Percentiles rank a stretch among this genome's conserved stretches.
Evolutionary conservation across 73 alveolate genomes (phyloP).

Genomic region (Stentor roeselii): DNA sequence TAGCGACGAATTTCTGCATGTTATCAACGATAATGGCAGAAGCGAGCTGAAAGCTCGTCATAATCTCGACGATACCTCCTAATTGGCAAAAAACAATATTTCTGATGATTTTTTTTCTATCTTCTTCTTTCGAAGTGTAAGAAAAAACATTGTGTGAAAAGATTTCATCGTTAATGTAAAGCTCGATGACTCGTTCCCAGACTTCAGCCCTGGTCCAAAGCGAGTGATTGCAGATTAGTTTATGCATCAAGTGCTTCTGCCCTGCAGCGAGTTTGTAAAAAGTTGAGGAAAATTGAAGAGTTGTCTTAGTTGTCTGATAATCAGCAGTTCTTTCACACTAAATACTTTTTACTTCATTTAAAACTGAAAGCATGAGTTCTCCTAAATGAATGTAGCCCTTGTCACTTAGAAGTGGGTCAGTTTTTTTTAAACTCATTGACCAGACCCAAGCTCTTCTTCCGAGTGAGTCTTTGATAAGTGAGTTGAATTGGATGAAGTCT

Average conservation of each 20-base stretch:
- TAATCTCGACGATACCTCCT: not conserved
- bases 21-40: not conserved
- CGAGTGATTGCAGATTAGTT: not conserved
- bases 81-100: slow-evolving; percentile 18
- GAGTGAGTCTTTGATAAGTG: slow-evolving; percentile 9
- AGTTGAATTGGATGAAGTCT: not conserved
- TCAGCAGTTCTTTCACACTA: not conserved
- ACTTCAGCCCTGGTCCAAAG: not conserved
- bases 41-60: slow-evolving; percentile 10
- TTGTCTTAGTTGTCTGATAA: not conserved
- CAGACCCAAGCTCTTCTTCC: slow-evolving; percentile 18
- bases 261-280: slow-evolving; percentile 3
- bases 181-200: slow-evolving; percentile 15
- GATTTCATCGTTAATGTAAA: slow-evolving; percentile 6
- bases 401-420: not conserved
- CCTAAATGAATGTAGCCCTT: slow-evolving; percentile 10
- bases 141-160: not conserved
- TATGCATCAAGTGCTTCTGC: not conserved
- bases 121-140: slow-evolving; percentile 1
- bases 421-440: not conserved
- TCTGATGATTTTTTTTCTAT: not conserved
- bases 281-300: not conserved
- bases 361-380: not conserved
- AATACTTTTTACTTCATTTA: not conserved
- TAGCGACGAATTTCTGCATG: not conserved